Evolutionary conservation across 805 yeast genomes (phyloP), one percentile per base, ranked within the genome.

Genomic region (Nadsonia fulvescens): DNA sequence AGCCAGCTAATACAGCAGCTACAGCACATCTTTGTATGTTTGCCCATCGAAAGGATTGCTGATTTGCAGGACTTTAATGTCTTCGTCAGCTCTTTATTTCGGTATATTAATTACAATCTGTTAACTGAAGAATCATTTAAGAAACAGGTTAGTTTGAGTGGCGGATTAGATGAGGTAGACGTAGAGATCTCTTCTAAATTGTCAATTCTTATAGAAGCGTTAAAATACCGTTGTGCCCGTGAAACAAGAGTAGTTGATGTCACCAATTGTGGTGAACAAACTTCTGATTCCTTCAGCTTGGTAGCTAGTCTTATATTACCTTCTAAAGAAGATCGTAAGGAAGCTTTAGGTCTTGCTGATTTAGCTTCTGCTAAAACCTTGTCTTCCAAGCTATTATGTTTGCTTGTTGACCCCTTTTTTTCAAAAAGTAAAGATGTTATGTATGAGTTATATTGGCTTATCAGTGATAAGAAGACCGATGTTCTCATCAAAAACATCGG

Each of bases 401-500:
- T 37, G 10, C 29, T 34, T 6, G 30, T 30, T 8, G 36, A 36
- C 21, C 37, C 43, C 3, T 21, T 25, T 9, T 24, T 35, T 16
- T 23, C 30, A 15, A 36, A 35, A 15, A 22, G 29, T 10, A 24
- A 32, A 13, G 35, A 39, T 16, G 21, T 38, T 7, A 23, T 38
- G 12, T 32, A 30, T 25, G 41, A 37, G 16, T 28, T 39, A 5
- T 28, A 40, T 20, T 43, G 43, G 38, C 34, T 29, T 6, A 30
- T 32, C 6, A 32, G 42, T 15, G 32, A 29, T 14, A 31, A 34
- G 21, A 32, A 35, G 16, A 33, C 38, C 10, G 32, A 30, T 14
- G 29, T 26, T 18, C 37, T 44, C 14, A 33, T 42, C 8, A 16
- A 31, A 7, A 37, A 36, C 17, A 41, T 44, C 18, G 50, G 50